Evolutionary conservation across 1,284 basidiomycete species (phyloP), one percentile per base, ranked within the genome.

Genomic region (Apiotrichum akiyoshidainum): DNA sequence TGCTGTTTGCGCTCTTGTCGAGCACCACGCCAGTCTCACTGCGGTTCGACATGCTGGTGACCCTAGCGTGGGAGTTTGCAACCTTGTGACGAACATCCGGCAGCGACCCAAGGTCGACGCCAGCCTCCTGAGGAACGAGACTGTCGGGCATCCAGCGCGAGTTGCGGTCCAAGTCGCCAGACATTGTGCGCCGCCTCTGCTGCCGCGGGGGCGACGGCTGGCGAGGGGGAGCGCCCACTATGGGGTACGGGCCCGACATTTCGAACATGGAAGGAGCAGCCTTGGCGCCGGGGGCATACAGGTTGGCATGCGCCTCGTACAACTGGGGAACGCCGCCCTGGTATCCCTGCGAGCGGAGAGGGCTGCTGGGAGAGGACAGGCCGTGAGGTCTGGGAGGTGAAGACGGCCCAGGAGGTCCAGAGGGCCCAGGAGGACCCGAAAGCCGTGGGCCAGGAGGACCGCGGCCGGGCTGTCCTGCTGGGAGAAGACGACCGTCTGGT

Each of bases 211-310:
- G 46, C 7, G 14, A 33, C 22, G 16, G 46, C 14, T 14, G 17
- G 33, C 46, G 21, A 5, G 48, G 35, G 1, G 48, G 12, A 19
- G 48, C 35, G 35, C 35, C 35, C 35, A 50, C 48, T 13, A 50
- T 50, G 22, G 48, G 48, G 21, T 50, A 50, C 48, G 48, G 48
- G n/a, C 48, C 48, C n/a, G 48, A 50, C 48, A 50, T 50, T 17
- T 50, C 33, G 11, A 50, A 40, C 12, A 5, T n/a, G 11, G 35
- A n/a, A 8, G 48, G 48, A 19, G 48, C 21, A 5, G 35, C 35
- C 19, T 17, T 19, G 6, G 37, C 35, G 8, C 48, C 48, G 4
- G 48, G 48, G 5, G 48, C 19, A 17, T 7, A 33, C n/a, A 50
- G 48, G 21, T 50, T 35, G 13, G 19, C 35, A 19, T 39, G 35